These are phyloP conservation scores for Globisporangium mamillatum DNA, from an alignment of 352 stramenopile species.

Conservation along the genomic window DNA sequence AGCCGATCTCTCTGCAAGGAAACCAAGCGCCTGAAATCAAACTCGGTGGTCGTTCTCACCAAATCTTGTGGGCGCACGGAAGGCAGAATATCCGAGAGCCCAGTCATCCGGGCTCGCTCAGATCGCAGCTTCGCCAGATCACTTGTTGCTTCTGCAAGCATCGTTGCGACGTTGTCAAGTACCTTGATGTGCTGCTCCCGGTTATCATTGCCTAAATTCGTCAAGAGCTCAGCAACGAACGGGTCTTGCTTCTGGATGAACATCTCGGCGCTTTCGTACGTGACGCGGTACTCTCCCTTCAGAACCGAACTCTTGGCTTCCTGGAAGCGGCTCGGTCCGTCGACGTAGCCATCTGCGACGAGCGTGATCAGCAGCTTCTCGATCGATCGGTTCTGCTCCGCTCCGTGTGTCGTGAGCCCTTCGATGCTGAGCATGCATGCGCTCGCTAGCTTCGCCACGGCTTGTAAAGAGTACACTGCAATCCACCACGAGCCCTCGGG, in stretches of 20 bases:
- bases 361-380: constrained; percentile 15
- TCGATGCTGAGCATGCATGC: constrained; percentile 4
- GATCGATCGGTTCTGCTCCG: constrained; percentile 16
- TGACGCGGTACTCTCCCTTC: constrained; percentile 16
- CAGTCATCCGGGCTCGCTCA: constrained; percentile 7
- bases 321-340: constrained; percentile 13
- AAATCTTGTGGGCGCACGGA: constrained; percentile 14
- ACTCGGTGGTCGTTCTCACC: constrained; percentile 6
- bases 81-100: constrained; percentile 15
- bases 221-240: not conserved
- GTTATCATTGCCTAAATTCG: not conserved
- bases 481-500: constrained; percentile 10
- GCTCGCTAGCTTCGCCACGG: not conserved
- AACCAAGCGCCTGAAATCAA: constrained; percentile 14
- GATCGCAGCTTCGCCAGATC: constrained; percentile 9
- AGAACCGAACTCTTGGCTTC: not conserved
- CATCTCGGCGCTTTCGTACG: constrained; percentile 15
- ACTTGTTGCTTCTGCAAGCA: constrained; percentile 8
- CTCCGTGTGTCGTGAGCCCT: constrained; percentile 9
- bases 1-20: constrained; percentile 15
- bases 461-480: constrained; percentile 9
- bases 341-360: constrained; percentile 13
- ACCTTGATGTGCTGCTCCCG: not conserved
- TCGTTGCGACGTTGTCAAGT: constrained; percentile 2
- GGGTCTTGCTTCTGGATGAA: constrained; percentile 12